Base-by-base conservation (phyloP, 2,329 filamentous ascomycete species). In the Talaromyces amestolkiae region DNA sequence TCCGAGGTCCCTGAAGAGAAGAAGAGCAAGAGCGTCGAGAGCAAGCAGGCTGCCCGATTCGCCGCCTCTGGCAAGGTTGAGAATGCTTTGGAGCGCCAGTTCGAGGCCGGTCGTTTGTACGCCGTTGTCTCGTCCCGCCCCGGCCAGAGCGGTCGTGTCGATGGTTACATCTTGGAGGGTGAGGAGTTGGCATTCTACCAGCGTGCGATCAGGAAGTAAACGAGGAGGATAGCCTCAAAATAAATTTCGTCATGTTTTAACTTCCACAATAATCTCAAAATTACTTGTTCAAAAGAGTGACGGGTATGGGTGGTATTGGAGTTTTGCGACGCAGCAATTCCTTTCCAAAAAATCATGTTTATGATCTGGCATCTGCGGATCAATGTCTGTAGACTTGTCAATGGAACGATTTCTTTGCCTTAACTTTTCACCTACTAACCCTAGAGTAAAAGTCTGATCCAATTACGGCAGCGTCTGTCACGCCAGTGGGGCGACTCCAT, bases 131-230 rank as follows among this genome's bases (percentile, higher is more conserved):
- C 94, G 76, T 95, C 91, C 82, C 89, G 95, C 78, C 95, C 95
- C 73, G 95, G 95, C 77, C 95, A 99, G 91, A 95, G 91, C 81
- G 95, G 95, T 78, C 93, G 95, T 84, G 89, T 87, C 77, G 95
- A 99, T 82, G 95, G 95, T 73, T 99, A 99, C 87, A 90, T 99
- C 82, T 87, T 99, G 73, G 95, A 99, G 90, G 95, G 95, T 78
- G 95, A 99, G 84, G 95, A 99, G 89, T 88, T 99, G 79, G 93
- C 93, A 83, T 99, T 99, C 91, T 99, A 99, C 92, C 93, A 97
- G 90, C 91, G 91, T 86, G 93, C 93, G 85, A 92, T 98, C 83
- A 91, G 95, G 89, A 98, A 97, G 89, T 98, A 97, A 86, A 87
- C 22, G 24, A 56, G 33, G 27, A 19, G 31, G 24, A 43, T 24